Evolutionary conservation across 148 eudicot species (phyloP).

Genomic region (Selenicereus undatus): DNA sequence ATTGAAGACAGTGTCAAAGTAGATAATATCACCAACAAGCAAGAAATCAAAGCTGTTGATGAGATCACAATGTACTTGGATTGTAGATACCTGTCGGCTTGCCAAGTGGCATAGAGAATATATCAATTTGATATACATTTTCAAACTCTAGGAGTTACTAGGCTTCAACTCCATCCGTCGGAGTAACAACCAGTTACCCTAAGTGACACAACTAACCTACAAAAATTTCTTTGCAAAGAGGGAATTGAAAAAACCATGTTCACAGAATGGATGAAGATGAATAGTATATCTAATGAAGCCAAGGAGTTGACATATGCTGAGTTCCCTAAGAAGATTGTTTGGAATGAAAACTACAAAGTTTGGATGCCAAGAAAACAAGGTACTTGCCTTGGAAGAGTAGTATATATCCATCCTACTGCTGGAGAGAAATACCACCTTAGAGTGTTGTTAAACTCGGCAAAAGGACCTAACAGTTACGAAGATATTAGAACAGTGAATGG

Average conservation of each 20-base stretch:
- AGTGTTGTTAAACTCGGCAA: neutral
- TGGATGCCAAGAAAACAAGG: no score
- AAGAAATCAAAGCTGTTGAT: neutral
- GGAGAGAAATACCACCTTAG: neutral
- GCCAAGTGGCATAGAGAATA: neutral
- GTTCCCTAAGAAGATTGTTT: constrained; percentile 5
- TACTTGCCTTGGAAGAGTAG: neutral
- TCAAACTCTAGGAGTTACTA: neutral
- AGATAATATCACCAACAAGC: no score
- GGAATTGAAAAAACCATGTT: neutral
- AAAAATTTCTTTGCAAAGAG: neutral
- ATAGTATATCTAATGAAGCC: neutral
- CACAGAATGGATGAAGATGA: constrained; percentile 10
- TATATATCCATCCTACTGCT: neutral
- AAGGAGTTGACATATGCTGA: constrained; percentile 4
- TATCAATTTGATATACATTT: neutral
- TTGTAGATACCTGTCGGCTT: neutral
- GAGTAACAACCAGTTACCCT: no score
- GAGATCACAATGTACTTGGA: neutral
- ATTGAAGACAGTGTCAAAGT: neutral
- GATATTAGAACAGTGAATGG: neutral
- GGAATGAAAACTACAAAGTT: no score
- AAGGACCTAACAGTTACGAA: neutral
- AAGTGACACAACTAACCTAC: neutral
- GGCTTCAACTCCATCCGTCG: neutral